These are phyloP conservation scores for Coelastrella sp. DNA, from an alignment of 139 green algal genomes.

Conservation along the genomic window DNA sequence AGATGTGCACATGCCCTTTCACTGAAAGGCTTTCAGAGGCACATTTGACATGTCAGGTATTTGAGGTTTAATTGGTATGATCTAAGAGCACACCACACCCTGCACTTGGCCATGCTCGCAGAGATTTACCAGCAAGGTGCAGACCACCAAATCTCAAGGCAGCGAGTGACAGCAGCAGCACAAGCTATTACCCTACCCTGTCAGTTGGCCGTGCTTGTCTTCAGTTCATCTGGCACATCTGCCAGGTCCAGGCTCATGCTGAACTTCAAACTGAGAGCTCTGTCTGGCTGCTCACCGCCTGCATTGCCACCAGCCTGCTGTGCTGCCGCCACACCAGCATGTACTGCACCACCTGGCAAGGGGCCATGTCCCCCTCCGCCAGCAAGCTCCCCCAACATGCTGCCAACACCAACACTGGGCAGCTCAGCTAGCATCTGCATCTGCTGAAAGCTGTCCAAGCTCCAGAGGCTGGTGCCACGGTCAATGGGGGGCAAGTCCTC, in stretches of 20 bases:
- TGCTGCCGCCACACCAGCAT: neutral
- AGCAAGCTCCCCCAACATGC: constrained; percentile 6
- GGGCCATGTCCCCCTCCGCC: constrained; percentile 7
- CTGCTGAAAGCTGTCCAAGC: constrained; percentile 37
- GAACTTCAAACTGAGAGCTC: constrained; percentile 41
- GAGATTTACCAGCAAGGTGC: too few species aligned
- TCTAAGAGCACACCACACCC: too few species aligned
- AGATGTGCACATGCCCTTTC: too few species aligned
- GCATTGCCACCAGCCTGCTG: neutral
- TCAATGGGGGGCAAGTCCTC: constrained; percentile 52
- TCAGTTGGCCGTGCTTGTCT: neutral
- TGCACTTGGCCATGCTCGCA: too few species aligned
- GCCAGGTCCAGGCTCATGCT: constrained; percentile 46
- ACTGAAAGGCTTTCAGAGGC: too few species aligned
- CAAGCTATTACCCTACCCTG: neutral
- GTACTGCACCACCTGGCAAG: neutral
- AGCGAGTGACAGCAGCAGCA: neutral
- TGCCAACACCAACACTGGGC: constrained; percentile 34
- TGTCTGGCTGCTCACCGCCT: neutral
- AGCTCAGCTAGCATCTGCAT: constrained; percentile 44
- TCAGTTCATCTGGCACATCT: constrained; percentile 27
- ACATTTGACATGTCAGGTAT: too few species aligned
- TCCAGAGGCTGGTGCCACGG: constrained; percentile 30
- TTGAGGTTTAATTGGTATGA: too few species aligned
- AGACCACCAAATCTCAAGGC: neutral